Evolutionary conservation across 331 rosid genomes (phyloP), one percentile per base, ranked within the genome.

Genomic region (Rosa hybrid): DNA sequence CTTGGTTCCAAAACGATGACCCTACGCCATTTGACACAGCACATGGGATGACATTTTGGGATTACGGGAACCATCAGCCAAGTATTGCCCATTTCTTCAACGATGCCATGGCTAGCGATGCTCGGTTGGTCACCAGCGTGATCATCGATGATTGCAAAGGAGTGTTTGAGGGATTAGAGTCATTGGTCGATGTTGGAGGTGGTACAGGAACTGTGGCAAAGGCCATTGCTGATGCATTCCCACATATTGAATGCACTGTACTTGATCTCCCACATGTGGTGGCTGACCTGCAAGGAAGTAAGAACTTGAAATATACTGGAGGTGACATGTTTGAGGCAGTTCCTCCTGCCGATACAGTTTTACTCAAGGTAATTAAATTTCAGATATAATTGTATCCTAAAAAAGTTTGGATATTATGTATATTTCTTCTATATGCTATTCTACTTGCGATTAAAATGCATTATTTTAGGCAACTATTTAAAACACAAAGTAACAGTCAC

Each of bases 251-350:
- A 1, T 89, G 92, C 75, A 84, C 68, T 14, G 87, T 84, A 12
- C 71, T 80, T 46, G 89, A 88, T 83, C 83, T 88, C 41, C 91
- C 87, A 3, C 85, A 78, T 18, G 89, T 88, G 1, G 75, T 85
- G 9, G 65, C 59, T 20, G 77, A 68, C 17, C 73, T 77, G 68
- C 44, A 82, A 30, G 90, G 76, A 41, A 25, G 45, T 62, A 74
- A 68, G 0, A 86, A 86, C 49, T 63, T 89, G 11, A 72, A 72
- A 34, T 86, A 59, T 72, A 72, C 76, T 63, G 89, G 74, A 60
- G 90, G 90, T 12, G 87, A 89, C 68, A 86, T 89, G 92, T 89
- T 89, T 53, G 42, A 83, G 65, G 78, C 69, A 2, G 68, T 89
- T 77, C 92, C 90, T 77, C 64, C 85, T 0, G 70, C 86, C 3